Evolutionary conservation across 768 basidiomycete species (phyloP).

Genomic region (Leccinum uliginosum): DNA sequence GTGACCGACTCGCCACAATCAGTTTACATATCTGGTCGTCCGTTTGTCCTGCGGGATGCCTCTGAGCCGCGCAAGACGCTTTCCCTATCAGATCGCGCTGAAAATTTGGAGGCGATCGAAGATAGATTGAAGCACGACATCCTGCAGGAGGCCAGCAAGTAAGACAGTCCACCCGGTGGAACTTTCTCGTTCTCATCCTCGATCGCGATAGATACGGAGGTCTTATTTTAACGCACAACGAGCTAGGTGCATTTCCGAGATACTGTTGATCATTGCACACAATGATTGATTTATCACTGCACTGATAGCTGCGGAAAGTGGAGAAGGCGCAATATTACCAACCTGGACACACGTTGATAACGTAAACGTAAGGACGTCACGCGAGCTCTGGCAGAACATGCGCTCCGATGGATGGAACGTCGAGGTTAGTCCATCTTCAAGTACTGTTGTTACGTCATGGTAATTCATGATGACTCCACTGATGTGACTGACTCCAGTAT

Average conservation of each 20-base stretch:
- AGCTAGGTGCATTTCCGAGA: conserved; percentile 54
- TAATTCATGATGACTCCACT: conserved; percentile 8
- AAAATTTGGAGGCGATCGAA: conserved; percentile 93
- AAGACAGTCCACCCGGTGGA: not conserved
- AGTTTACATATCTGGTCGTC: conserved; percentile 86
- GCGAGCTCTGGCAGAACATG: conserved; percentile 82
- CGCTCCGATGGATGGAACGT: conserved; percentile 84
- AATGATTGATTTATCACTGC: conserved; percentile 4
- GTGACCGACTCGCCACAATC: conserved; percentile 2
- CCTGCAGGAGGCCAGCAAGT: conserved; percentile 76
- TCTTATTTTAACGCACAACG: conserved; percentile 89
- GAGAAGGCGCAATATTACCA: conserved; percentile 79
- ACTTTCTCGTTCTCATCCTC: conserved; percentile 5
- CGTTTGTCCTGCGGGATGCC: conserved; percentile 89
- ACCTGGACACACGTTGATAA: conserved; percentile 92
- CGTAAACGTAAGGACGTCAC: conserved; percentile 77
- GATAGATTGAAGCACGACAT: conserved; percentile 87
- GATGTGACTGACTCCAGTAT: conserved; percentile 45
- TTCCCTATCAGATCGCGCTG: conserved; percentile 83
- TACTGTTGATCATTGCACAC: not conserved
- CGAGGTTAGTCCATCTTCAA: conserved; percentile 49
- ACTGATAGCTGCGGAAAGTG: conserved; percentile 46
- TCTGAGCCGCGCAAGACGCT: conserved; percentile 77
- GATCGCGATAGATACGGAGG: conserved; percentile 70
- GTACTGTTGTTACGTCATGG: not conserved